Conservation (phyloP, 116 monocot genomes). For the Cymodocea nodosa region DNA sequence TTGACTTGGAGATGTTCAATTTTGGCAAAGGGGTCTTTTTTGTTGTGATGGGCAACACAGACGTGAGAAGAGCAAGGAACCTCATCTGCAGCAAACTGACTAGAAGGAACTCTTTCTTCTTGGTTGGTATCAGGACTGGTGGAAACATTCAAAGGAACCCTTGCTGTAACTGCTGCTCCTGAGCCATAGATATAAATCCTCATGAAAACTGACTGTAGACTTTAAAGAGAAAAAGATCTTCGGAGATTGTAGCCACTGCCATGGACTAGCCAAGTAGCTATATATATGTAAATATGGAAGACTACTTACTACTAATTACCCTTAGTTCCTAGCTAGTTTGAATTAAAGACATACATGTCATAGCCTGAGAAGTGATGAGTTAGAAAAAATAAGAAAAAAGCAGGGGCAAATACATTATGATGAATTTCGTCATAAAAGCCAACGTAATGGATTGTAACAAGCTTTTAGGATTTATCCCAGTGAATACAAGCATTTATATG, state of each 20-base stretch:
- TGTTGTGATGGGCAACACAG: neutral
- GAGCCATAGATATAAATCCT: neutral
- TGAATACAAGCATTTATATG: too few species aligned
- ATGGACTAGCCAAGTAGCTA: too few species aligned
- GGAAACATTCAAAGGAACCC: neutral
- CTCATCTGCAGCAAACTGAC: conserved; percentile 16
- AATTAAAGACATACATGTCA: too few species aligned
- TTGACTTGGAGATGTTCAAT: conserved; percentile 66
- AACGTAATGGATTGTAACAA: too few species aligned
- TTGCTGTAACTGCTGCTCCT: neutral
- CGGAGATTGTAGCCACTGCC: neutral
- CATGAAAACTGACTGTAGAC: neutral
- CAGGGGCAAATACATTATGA: too few species aligned
- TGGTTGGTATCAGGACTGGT: neutral
- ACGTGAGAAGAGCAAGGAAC: conserved; percentile 15
- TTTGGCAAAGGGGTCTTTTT: conserved; percentile 28
- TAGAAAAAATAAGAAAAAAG: too few species aligned
- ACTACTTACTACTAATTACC: too few species aligned
- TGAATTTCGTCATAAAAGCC: too few species aligned
- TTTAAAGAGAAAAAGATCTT: neutral
- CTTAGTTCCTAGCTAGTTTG: too few species aligned
- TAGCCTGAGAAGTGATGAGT: too few species aligned
- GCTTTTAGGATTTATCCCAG: too few species aligned
- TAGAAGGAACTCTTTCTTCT: conserved; percentile 10
- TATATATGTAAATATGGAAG: too few species aligned